These are phyloP conservation scores for Ormosia emarginata DNA, from an alignment of 306 rosid genomes.

Conservation along the genomic window DNA sequence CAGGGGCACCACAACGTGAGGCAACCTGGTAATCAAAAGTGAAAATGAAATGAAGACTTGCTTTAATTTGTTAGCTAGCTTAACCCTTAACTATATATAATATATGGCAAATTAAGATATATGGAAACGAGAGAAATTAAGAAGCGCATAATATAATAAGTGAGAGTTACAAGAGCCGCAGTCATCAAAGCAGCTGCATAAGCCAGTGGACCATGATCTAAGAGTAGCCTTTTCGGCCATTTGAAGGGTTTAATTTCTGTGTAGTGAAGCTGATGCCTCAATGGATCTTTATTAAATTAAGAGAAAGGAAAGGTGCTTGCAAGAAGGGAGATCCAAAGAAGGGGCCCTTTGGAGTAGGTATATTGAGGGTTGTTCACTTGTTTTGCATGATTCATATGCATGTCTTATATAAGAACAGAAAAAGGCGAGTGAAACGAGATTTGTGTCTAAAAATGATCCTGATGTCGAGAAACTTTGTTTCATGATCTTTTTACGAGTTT, in stretches of 20 bases:
- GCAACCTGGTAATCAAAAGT: conserved; percentile 2
- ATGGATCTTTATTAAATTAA: not conserved
- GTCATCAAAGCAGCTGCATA: not conserved
- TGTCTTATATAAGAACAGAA: no score
- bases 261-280: not conserved
- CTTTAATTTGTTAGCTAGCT: not conserved
- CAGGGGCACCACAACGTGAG: conserved; percentile 23
- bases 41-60: not conserved
- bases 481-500: no score
- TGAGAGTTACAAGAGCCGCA: not conserved
- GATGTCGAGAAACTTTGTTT: no score
- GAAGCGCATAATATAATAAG: not conserved
- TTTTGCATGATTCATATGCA: no score
- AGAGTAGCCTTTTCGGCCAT: not conserved
- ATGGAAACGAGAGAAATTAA: not conserved
- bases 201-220: conserved; percentile 7
- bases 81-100: not conserved
- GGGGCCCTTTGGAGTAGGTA: no score
- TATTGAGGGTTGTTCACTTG: no score
- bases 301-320: no score
- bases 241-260: not conserved
- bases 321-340: no score
- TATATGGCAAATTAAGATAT: not conserved
- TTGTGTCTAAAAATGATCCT: no score
- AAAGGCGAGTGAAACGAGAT: no score